Evolutionary conservation across 768 basidiomycete genomes (phyloP).

Genomic region (Neoboletus subvelutipes): DNA sequence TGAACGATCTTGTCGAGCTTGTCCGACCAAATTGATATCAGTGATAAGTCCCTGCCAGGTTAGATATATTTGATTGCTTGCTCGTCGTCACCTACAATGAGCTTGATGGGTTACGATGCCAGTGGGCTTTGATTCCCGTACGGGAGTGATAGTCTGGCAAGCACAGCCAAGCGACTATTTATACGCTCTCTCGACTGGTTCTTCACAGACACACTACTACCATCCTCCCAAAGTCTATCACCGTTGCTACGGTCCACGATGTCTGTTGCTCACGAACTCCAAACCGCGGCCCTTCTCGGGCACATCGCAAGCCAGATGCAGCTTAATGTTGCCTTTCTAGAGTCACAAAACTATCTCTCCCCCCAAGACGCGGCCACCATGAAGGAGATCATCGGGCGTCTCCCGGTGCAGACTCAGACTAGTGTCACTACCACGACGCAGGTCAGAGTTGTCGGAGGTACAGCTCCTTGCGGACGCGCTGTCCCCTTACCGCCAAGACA

Average conservation of each 20-base stretch:
- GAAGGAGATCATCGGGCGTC: constrained; percentile 47
- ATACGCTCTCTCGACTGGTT: not conserved
- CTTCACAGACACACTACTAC: not conserved
- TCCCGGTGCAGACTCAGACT: constrained; percentile 31
- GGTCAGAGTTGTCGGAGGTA: constrained; percentile 4
- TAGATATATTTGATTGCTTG: not conserved
- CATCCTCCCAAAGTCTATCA: not conserved
- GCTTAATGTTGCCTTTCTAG: constrained; percentile 56
- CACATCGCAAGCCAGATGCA: constrained; percentile 60
- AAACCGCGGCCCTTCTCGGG: constrained; percentile 48
- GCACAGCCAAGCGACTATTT: constrained; percentile 21
- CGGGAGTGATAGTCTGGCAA: too few species aligned
- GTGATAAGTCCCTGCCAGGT: not conserved
- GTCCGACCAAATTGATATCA: not conserved
- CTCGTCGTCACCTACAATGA: not conserved
- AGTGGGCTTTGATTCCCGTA: not conserved
- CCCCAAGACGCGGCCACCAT: constrained; percentile 42
- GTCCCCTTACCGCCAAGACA: constrained; percentile 20
- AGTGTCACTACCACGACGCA: constrained; percentile 14
- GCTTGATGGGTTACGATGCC: not conserved
- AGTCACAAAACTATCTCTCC: constrained; percentile 53
- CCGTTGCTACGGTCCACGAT: constrained; percentile 10
- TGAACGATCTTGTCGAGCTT: not conserved
- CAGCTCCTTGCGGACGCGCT: constrained; percentile 5
- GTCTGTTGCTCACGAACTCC: constrained; percentile 26